Evolutionary conservation across 2,329 filamentous ascomycete genomes (phyloP).

Genomic region (Ophiosphaerella herpotricha): DNA sequence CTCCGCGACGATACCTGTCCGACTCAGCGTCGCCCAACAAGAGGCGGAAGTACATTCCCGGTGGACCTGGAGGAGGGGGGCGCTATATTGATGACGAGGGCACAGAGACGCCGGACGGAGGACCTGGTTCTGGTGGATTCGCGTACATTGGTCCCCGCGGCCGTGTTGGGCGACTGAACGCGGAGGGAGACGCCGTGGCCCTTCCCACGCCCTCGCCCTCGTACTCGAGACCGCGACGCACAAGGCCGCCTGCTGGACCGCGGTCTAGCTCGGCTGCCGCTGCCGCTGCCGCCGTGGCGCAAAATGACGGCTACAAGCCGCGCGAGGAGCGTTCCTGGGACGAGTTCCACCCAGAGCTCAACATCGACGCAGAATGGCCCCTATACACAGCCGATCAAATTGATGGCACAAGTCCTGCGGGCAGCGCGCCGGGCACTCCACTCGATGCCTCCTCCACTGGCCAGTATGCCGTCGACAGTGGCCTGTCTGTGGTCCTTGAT

Average conservation of each 20-base stretch:
- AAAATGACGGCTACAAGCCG: conserved; percentile 95
- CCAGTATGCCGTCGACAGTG: conserved; percentile 42
- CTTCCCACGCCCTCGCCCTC: conserved; percentile 55
- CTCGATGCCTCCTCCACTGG: conserved; percentile 28
- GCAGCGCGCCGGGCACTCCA: conserved; percentile 55
- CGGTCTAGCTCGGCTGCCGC: conserved; percentile 86
- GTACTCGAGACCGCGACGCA: conserved; percentile 43
- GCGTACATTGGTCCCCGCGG: conserved; percentile 59
- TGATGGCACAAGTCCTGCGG: conserved; percentile 65
- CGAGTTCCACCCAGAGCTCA: conserved; percentile 93
- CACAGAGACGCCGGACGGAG: conserved; percentile 61
- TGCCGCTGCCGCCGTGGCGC: conserved; percentile 82
- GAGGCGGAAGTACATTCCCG: conserved; percentile 72
- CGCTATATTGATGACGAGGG: conserved; percentile 78
- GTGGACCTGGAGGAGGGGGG: conserved; percentile 83
- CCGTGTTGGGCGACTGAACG: conserved; percentile 58
- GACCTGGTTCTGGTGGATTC: conserved; percentile 55
- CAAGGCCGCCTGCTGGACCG: conserved; percentile 57
- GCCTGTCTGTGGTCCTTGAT: conserved; percentile 41
- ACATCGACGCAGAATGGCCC: conserved; percentile 80
- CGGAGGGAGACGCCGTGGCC: conserved; percentile 47
- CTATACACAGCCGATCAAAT: conserved; percentile 83
- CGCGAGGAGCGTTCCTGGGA: conserved; percentile 96
- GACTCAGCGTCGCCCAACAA: conserved; percentile 52
- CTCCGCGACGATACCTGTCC: conserved; percentile 38